Percentiles rank a stretch among this genome's conserved stretches.
Conservation (phyloP, 345 rosid genomes). For the Clarkia xantiana region DNA sequence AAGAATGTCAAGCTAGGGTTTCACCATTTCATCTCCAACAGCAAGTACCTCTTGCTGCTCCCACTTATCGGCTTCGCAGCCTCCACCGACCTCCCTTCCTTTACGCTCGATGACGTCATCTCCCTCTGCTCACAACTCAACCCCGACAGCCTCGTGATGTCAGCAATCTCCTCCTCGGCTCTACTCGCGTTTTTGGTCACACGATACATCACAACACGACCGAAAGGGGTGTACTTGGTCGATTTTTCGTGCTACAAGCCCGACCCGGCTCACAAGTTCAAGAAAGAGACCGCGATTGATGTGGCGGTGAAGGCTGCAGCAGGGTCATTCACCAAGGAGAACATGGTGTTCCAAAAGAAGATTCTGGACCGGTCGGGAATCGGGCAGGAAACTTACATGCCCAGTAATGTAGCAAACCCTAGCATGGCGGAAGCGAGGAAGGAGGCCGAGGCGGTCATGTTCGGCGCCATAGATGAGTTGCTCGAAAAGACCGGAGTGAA, state of each 20-base stretch:
- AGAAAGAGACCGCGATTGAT: slow-evolving; percentile 10
- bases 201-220: slow-evolving; percentile 14
- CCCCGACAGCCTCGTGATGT: slow-evolving; percentile 8
- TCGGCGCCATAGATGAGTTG: slow-evolving; percentile 21
- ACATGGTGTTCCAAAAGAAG: slow-evolving; percentile 18
- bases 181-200: slow-evolving; percentile 9
- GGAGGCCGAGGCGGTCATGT: slow-evolving; percentile 24
- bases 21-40: slow-evolving; percentile 24
- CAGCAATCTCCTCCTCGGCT: slow-evolving; percentile 4
- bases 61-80: slow-evolving; percentile 6
- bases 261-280: slow-evolving; percentile 11
- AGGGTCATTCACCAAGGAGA: slow-evolving; percentile 13
- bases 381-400: slow-evolving; percentile 14
- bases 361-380: slow-evolving; percentile 25
- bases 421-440: slow-evolving; percentile 19
- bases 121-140: slow-evolving; percentile 7
- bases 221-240: slow-evolving; percentile 15
- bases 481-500: slow-evolving; percentile 19
- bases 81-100: slow-evolving; percentile 8
- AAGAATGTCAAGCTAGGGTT: slow-evolving; percentile 27
- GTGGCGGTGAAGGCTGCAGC: not conserved
- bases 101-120: slow-evolving; percentile 6
- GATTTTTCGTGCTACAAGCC: slow-evolving; percentile 27
- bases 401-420: slow-evolving; percentile 5
- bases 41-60: slow-evolving; percentile 13